These are phyloP conservation scores for Dendrobium officinale DNA, from an alignment of 106 monocot species.

Conservation along the genomic window DNA sequence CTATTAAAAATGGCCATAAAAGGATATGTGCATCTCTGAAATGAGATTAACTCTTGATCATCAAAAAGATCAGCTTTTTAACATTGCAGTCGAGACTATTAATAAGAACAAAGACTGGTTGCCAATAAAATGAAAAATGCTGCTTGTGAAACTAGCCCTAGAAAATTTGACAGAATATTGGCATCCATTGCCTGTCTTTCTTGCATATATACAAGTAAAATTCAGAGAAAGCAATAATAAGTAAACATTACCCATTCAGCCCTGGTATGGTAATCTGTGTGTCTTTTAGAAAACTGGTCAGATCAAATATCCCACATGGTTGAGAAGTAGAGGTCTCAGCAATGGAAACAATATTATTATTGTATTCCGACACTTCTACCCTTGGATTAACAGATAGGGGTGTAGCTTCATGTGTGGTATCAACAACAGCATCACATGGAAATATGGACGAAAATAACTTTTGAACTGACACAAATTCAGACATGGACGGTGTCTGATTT, in stretches of 20 bases:
- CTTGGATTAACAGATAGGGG: slow-evolving; percentile 2
- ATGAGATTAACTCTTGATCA: background rate
- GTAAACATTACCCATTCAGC: slow-evolving; percentile 67
- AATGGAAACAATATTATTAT: slow-evolving; percentile 4
- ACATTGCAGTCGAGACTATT: background rate
- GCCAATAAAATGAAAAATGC: background rate
- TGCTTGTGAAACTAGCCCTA: background rate
- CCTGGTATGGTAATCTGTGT: slow-evolving; percentile 58
- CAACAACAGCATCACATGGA: slow-evolving; percentile 23
- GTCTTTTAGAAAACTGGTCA: slow-evolving; percentile 37
- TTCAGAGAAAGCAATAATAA: slow-evolving; percentile 5
- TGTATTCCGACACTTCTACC: slow-evolving; percentile 16
- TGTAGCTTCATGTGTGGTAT: slow-evolving; percentile 14
- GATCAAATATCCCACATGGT: slow-evolving; percentile 40
- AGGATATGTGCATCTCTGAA: background rate
- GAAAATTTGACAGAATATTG: background rate
- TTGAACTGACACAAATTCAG: slow-evolving; percentile 55
- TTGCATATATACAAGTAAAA: background rate
- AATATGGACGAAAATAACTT: slow-evolving; percentile 53
- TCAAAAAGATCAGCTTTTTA: background rate
- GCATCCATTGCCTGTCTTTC: background rate
- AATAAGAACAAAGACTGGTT: background rate
- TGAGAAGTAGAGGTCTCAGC: slow-evolving; percentile 10
- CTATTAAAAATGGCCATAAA: background rate
- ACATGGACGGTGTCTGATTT: slow-evolving; percentile 30